Evolutionary conservation across 2,329 filamentous ascomycete species (phyloP), one percentile per base, ranked within the genome.

Genomic region (Penicillium aurantiogriseum): DNA sequence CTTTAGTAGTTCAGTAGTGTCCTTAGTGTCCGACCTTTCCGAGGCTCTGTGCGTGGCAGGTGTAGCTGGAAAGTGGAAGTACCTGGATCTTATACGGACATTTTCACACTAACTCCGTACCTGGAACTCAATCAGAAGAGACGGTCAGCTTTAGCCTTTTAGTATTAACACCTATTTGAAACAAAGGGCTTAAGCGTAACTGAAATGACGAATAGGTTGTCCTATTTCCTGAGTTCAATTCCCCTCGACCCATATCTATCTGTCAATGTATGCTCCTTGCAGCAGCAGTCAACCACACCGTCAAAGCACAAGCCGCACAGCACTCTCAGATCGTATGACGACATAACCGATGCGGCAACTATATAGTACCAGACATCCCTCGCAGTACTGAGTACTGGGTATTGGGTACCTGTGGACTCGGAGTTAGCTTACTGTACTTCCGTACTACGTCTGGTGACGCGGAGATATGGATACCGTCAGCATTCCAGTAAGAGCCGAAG

Each of bases 181-280:
- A 29, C 50, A 38, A 17, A 50, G 44, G 38, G n/a, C 13, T 44
- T 27, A 23, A 51, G 53, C 23, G 38, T 36, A 48, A 40, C 11
- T n/a, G n/a, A 39, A 11, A 50, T 25, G 25, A 29, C 5, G 15
- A 25, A 42, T 9, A 5, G 56, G 27, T 10, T 29, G 11, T 31
- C 31, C 11, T 31, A 13, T 31, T 31, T 31, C 1, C 31, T 56
- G 57, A 62, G 49, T 62, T 58, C 25, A 21, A 33, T 23, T 33
- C 11, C 19, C 15, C 8, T 15, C 23, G 13, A 23, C n/a, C 2
- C 8, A n/a, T 44, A 29, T 10, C 5, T 9, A 33, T 33, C n/a
- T 46, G 44, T 33, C 13, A 21, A 27, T 25, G 38, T 29, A 19
- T 36, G 11, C 39, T 23, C 25, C 52, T 35, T 27, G 15, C 42